phyloP scores from a whole-genome alignment of 768 basidiomycete species.

The Boletus eberwhitei region DNA sequence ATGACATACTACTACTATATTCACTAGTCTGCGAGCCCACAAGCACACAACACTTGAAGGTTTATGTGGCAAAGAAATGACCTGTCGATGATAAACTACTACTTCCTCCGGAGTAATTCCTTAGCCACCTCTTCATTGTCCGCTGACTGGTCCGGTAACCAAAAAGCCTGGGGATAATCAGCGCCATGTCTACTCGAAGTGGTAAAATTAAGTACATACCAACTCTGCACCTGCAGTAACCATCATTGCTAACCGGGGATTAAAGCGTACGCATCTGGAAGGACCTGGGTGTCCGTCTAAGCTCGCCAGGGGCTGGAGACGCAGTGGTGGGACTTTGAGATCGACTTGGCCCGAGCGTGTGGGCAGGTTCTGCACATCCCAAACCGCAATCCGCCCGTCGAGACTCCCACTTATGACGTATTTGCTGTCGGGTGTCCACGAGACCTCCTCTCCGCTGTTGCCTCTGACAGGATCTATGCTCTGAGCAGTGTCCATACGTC shows the following conservation, averaged over 20 bases:
- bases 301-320: constrained; percentile 45
- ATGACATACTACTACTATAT: neutral
- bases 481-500: constrained; percentile 44
- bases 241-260: constrained; percentile 88
- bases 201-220: constrained; percentile 43
- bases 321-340: constrained; percentile 48
- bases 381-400: constrained; percentile 80
- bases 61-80: neutral
- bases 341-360: constrained; percentile 50
- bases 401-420: constrained; percentile 82
- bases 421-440: constrained; percentile 93
- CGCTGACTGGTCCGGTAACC: constrained; percentile 63
- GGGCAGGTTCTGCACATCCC: constrained; percentile 76
- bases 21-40: neutral
- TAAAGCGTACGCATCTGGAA: constrained; percentile 83
- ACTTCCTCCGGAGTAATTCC: constrained; percentile 60
- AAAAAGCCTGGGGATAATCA: constrained; percentile 50
- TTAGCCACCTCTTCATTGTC: constrained; percentile 71
- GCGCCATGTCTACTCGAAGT: neutral
- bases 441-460: constrained; percentile 88
- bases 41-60: neutral
- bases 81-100: neutral
- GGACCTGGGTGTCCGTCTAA: constrained; percentile 84
- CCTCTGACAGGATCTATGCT: constrained; percentile 72
- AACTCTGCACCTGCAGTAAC: constrained; percentile 79